Conservation (phyloP, 1,139 yeast species). For the Sugiyamaella grinbergsii region DNA sequence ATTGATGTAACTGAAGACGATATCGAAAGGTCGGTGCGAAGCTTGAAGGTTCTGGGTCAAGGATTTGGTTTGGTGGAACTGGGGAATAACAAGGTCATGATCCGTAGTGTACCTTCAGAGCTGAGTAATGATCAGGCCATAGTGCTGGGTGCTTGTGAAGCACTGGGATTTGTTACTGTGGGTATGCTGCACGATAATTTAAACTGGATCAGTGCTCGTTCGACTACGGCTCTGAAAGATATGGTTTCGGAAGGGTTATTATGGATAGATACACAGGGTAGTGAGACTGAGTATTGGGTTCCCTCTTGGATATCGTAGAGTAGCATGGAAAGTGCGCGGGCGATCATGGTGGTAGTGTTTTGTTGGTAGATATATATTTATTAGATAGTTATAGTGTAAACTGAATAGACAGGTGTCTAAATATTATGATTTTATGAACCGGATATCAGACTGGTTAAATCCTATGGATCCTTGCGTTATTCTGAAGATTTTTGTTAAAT, state of each 20-base stretch:
- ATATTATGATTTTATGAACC: too few species aligned
- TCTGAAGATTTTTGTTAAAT: too few species aligned
- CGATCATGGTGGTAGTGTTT: too few species aligned
- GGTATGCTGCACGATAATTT: constrained; percentile 68
- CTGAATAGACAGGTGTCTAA: too few species aligned
- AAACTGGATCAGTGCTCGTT: constrained; percentile 67
- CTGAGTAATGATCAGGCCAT: constrained; percentile 64
- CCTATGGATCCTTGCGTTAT: too few species aligned
- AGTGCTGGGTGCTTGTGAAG: constrained; percentile 73
- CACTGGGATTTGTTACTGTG: constrained; percentile 67
- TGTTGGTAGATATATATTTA: too few species aligned
- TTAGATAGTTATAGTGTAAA: too few species aligned
- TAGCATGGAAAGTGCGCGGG: too few species aligned
- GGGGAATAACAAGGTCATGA: constrained; percentile 42
- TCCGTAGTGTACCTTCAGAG: constrained; percentile 55
- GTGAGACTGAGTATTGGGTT: constrained; percentile 65
- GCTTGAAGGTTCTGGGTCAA: constrained; percentile 48
- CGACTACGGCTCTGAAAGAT: constrained; percentile 67
- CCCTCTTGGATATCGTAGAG: constrained; percentile 53
- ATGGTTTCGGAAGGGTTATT: constrained; percentile 79
- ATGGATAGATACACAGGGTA: constrained; percentile 75
- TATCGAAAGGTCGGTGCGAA: constrained; percentile 51
- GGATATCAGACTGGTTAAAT: too few species aligned
- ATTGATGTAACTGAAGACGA: constrained; percentile 50
- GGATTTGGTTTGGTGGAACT: constrained; percentile 51